These are phyloP conservation scores for Debaryomyces fabryi DNA, from an alignment of 1,139 yeast genomes.

Conservation along the genomic window DNA sequence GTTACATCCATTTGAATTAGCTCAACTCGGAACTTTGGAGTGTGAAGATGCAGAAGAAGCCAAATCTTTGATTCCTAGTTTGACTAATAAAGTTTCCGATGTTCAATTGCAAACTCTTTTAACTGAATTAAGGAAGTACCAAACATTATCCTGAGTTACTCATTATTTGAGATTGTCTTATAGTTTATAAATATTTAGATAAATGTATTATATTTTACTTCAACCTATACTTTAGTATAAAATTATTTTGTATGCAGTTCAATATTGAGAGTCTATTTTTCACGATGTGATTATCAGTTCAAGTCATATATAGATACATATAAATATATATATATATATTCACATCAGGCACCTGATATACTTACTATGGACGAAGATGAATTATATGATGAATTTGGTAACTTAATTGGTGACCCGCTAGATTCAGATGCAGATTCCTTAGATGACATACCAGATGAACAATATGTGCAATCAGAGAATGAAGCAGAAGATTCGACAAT, in stretches of 20 bases:
- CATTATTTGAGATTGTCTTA: background rate
- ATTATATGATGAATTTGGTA: constrained; percentile 83
- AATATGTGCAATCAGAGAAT: constrained; percentile 17
- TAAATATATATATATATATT: background rate
- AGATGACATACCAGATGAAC: constrained; percentile 20
- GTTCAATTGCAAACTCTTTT: constrained; percentile 84
- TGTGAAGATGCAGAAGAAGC: constrained; percentile 99
- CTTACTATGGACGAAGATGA: constrained; percentile 40
- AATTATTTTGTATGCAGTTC: constrained; percentile 1
- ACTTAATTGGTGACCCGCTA: constrained; percentile 57
- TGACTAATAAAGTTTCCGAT: constrained; percentile 77
- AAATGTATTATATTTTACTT: constrained; percentile 7
- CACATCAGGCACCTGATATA: background rate
- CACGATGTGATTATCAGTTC: constrained; percentile 5
- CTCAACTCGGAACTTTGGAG: constrained; percentile 90
- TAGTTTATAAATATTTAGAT: constrained; percentile 4
- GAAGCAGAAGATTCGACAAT: constrained; percentile 13
- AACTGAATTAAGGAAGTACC: constrained; percentile 77
- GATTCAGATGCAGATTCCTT: constrained; percentile 48
- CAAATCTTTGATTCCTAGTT: constrained; percentile 87
- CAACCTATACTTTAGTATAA: background rate
- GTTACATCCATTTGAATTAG: constrained; percentile 93
- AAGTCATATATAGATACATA: background rate
- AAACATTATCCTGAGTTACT: constrained; percentile 38
- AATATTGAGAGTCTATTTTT: constrained; percentile 5